These are phyloP conservation scores for Termitomyces bulborhizus DNA, from an alignment of 768 basidiomycete genomes.

Conservation along the genomic window DNA sequence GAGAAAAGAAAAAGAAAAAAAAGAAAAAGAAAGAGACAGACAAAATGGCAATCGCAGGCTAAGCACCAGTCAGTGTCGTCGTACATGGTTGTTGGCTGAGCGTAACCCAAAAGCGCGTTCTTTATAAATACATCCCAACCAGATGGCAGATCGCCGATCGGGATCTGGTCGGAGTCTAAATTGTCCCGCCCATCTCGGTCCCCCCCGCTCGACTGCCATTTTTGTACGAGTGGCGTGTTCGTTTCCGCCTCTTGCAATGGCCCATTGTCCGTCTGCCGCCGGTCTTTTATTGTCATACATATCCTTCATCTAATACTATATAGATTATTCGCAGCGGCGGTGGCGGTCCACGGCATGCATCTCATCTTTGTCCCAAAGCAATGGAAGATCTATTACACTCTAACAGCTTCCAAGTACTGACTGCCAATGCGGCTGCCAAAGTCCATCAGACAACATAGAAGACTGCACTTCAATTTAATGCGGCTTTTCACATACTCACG, in stretches of 20 bases:
- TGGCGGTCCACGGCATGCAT: not conserved
- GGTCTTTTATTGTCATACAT: too few relatives aligned
- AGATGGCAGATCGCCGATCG: slow-evolving; percentile 3
- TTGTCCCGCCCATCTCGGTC: slow-evolving; percentile 19
- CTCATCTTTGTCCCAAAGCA: not conserved
- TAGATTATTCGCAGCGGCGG: not conserved
- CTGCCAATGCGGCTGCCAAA: not conserved
- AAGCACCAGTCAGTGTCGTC: slow-evolving; percentile 75
- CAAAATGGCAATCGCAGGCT: slow-evolving; percentile 54
- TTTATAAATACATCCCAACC: slow-evolving; percentile 5
- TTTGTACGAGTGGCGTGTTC: too few relatives aligned
- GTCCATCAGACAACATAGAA: not conserved
- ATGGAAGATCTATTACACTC: not conserved
- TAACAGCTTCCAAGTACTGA: not conserved
- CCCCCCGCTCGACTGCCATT: not conserved
- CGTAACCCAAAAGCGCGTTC: not conserved
- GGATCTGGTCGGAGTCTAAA: slow-evolving; percentile 3
- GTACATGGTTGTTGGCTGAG: slow-evolving; percentile 6
- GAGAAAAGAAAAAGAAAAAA: too few relatives aligned
- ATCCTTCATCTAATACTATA: too few relatives aligned
- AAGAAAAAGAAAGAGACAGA: slow-evolving; percentile 24
- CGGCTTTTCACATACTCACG: slow-evolving; percentile 2
- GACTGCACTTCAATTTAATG: not conserved
- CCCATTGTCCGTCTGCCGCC: too few relatives aligned
- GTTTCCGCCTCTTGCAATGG: too few relatives aligned